A percentile compares a stretch with the other conserved stretches of the same genome.
These are phyloP conservation scores for Exophiala mesophila DNA, from an alignment of 2,329 filamentous ascomycete species.

Conservation along the genomic window DNA sequence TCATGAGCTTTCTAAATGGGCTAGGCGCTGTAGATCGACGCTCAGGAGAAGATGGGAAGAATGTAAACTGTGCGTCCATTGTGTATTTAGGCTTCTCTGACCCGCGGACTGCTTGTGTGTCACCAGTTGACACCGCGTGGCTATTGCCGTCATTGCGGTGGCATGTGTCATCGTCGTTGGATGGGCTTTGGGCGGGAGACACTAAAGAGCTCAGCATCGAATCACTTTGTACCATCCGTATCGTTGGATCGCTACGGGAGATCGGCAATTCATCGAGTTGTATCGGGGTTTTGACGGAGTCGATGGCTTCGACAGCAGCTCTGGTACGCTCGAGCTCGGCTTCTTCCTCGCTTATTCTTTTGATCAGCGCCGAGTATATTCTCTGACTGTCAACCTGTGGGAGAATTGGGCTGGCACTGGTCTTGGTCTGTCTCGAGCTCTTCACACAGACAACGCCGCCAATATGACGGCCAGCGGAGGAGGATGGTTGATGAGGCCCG, in stretches of 20 bases:
- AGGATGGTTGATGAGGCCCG: conserved; percentile 29
- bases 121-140: background rate
- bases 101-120: background rate
- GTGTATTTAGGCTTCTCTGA: background rate
- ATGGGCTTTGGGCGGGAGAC: background rate
- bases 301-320: conserved; percentile 14
- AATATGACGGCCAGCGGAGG: conserved; percentile 27
- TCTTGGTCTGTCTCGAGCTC: conserved; percentile 26
- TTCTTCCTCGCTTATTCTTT: conserved; percentile 33
- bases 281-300: conserved; percentile 2
- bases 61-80: conserved; percentile 19
- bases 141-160: too few relatives aligned
- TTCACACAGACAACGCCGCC: conserved; percentile 30
- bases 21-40: conserved; percentile 14
- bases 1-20: conserved; percentile 19
- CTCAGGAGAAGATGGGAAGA: conserved; percentile 21
- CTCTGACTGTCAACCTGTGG: conserved; percentile 35
- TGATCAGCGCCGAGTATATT: conserved; percentile 42
- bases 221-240: conserved; percentile 17
- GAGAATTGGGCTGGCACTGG: conserved; percentile 18
- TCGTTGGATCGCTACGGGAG: conserved; percentile 5
- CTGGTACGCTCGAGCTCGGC: conserved; percentile 24
- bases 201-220: conserved; percentile 4
- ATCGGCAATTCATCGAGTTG: background rate
- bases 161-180: background rate